Percentiles rank a stretch among this genome's conserved stretches.
Evolutionary conservation across 2,329 filamentous ascomycete species (phyloP).

Genomic region (Diplodia scrobiculata): DNA sequence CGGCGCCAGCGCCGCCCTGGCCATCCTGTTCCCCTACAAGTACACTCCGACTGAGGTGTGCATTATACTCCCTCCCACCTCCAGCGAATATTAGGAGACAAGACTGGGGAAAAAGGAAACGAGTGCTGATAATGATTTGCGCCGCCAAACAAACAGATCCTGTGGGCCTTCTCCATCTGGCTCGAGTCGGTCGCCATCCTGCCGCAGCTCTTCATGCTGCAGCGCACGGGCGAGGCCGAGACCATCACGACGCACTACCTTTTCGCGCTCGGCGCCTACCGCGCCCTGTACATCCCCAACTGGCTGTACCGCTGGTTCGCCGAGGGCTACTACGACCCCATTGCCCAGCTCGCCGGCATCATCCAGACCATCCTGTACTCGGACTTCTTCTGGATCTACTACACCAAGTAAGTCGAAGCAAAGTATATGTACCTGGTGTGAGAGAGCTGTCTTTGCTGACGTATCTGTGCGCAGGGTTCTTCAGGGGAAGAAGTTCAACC

Average conservation of each 20-base stretch:
- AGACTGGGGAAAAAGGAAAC: too few relatives aligned
- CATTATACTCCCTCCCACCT: background rate
- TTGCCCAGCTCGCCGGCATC: slow-evolving; percentile 84
- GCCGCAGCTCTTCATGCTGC: slow-evolving; percentile 96
- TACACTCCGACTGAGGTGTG: slow-evolving; percentile 71
- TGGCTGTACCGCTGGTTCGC: slow-evolving; percentile 91
- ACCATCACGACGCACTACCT: slow-evolving; percentile 99
- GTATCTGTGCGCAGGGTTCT: slow-evolving; percentile 47
- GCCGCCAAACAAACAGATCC: slow-evolving; percentile 60
- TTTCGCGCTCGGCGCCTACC: slow-evolving; percentile 87
- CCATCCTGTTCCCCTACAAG: slow-evolving; percentile 79
- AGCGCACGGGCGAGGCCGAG: slow-evolving; percentile 95
- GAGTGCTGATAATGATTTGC: too few relatives aligned
- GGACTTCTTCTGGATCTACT: slow-evolving; percentile 99
- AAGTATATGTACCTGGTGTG: too few relatives aligned
- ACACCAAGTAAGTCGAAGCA: slow-evolving; percentile 68
- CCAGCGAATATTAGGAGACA: too few relatives aligned
- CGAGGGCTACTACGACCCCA: slow-evolving; percentile 80
- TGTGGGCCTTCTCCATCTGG: slow-evolving; percentile 99
- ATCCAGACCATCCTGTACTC: slow-evolving; percentile 95
- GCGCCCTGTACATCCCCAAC: slow-evolving; percentile 96
- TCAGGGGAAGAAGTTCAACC: slow-evolving; percentile 58
- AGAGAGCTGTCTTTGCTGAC: background rate
- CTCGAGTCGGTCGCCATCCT: slow-evolving; percentile 95
- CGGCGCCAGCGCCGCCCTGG: slow-evolving; percentile 75